A percentile compares a stretch with the other conserved stretches of the same genome.
phyloP scores from a whole-genome alignment of 495 filamentous ascomycete species.

The Xylaria acuta region DNA sequence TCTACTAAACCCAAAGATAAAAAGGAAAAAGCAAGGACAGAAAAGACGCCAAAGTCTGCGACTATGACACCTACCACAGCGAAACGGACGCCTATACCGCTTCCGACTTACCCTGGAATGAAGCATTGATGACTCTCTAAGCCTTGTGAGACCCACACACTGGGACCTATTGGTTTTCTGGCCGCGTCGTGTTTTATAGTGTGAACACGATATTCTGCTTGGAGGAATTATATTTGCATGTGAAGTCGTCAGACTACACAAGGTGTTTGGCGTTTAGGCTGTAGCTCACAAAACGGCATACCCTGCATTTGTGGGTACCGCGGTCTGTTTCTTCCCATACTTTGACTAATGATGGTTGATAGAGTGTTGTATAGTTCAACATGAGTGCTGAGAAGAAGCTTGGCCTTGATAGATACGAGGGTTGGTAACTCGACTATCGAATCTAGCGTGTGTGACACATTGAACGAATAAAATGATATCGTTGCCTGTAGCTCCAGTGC shows the following conservation, averaged over 20 bases:
- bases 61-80: not conserved
- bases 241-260: not conserved
- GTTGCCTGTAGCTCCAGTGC: not conserved
- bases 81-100: conserved; percentile 49
- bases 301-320: not conserved
- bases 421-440: not conserved
- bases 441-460: not conserved
- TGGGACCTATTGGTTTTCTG: not conserved
- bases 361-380: not conserved
- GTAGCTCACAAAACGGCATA: conserved; percentile 6
- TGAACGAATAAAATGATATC: not conserved
- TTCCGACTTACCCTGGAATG: conserved; percentile 44
- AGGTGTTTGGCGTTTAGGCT: conserved; percentile 11
- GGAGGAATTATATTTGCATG: conserved; percentile 8
- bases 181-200: not conserved
- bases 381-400: not conserved
- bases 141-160: not conserved
- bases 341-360: not conserved
- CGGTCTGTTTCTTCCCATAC: not conserved
- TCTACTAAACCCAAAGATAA: conserved; percentile 28
- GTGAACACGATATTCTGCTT: not conserved
- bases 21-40: conserved; percentile 23
- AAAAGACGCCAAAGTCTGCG: conserved; percentile 27
- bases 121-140: conserved; percentile 32
- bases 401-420: not conserved